These are phyloP conservation scores for Penicillium janthinellum DNA, from an alignment of 2,329 filamentous ascomycete genomes.

Conservation along the genomic window DNA sequence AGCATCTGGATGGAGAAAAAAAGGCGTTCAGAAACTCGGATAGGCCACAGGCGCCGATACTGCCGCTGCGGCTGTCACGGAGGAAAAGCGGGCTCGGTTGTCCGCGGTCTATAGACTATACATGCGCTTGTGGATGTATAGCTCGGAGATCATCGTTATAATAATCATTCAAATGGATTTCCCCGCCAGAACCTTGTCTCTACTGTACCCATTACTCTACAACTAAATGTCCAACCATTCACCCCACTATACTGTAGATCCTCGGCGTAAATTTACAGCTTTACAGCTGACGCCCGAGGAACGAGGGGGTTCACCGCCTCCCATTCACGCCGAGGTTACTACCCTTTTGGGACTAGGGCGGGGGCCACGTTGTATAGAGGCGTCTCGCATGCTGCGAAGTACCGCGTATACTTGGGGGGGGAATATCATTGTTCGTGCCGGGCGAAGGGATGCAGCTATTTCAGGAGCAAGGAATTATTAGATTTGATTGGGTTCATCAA, in stretches of 20 bases:
- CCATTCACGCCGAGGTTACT: slow-evolving; percentile 16
- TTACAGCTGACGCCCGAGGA: slow-evolving; percentile 2
- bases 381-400: neutral
- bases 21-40: slow-evolving; percentile 4
- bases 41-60: slow-evolving; percentile 1
- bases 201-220: neutral
- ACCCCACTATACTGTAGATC: neutral
- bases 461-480: neutral
- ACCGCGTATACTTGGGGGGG: slow-evolving; percentile 1
- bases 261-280: slow-evolving; percentile 1
- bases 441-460: neutral
- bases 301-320: slow-evolving; percentile 7
- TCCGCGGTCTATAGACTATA: neutral
- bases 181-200: neutral
- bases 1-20: slow-evolving; percentile 36
- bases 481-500: neutral
- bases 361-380: neutral
- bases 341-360: slow-evolving; percentile 13
- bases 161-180: neutral
- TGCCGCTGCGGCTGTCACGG: neutral
- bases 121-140: neutral
- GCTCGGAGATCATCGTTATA: neutral
- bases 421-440: neutral
- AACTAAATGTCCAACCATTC: neutral
- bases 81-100: slow-evolving; percentile 5